These are phyloP conservation scores for Hibiscus tridactylites DNA, from an alignment of 345 rosid genomes.

Conservation along the genomic window DNA sequence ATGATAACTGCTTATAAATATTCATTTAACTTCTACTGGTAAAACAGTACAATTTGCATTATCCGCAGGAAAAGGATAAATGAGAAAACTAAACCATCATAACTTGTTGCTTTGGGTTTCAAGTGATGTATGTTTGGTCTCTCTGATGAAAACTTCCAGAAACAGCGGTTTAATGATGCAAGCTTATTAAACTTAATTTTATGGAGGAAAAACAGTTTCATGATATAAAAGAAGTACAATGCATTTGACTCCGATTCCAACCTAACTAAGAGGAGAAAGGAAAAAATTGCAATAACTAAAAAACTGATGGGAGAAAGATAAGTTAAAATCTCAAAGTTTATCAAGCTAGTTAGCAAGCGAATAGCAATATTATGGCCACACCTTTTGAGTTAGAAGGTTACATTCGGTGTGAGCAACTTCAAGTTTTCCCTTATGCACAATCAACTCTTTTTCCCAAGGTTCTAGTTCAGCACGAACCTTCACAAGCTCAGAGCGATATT, in stretches of 20 bases:
- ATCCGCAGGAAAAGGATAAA: neutral
- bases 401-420: constrained; percentile 81
- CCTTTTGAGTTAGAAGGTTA: constrained; percentile 79
- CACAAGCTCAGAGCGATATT: constrained; percentile 63
- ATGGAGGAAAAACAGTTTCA: neutral
- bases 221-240: neutral
- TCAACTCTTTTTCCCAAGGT: constrained; percentile 89
- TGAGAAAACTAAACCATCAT: neutral
- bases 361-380: constrained; percentile 17
- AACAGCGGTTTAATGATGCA: neutral
- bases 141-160: neutral
- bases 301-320: neutral
- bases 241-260: neutral
- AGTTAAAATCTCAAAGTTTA: neutral
- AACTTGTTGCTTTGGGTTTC: neutral
- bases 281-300: neutral
- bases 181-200: neutral
- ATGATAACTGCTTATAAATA: neutral
- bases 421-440: constrained; percentile 81
- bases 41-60: neutral
- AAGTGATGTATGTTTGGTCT: neutral
- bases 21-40: neutral
- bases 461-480: constrained; percentile 78
- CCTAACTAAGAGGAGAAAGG: neutral
- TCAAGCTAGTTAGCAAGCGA: neutral